Evolutionary conservation across 2,329 filamentous ascomycete genomes (phyloP), one percentile per base, ranked within the genome.

Genomic region (Septoria petroselini): DNA sequence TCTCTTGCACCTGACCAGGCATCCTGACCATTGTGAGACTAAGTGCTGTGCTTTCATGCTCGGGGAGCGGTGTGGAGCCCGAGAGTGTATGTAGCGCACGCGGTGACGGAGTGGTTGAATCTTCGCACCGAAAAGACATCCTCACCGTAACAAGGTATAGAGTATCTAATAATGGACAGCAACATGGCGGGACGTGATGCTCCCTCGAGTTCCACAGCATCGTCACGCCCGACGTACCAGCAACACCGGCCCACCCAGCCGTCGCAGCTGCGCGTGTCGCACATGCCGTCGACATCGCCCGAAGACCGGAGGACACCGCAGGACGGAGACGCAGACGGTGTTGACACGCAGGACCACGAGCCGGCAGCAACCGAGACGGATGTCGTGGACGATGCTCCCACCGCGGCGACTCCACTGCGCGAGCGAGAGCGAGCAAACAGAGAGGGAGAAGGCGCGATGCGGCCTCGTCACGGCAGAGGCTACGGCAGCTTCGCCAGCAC

Each of bases 381-480:
- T 39, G 46, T 46, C 34, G 53, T 58, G 9, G 53, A 58, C 19
- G 55, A 60, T 7, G 66, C 68, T 42, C 64, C 68, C 3, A 69
- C 66, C 18, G 67, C 65, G 17, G 69, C 67, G 25, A 66, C 71
- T 12, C 62, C 67, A 15, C 55, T 76, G 43, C 59, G 74, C 41
- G 64, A 63, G 37, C 63, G 70, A 42, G 64, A 63, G 37, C 63
- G 70, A 38, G 61, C 68, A 31, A 62, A 56, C 29, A 51, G 50
- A 18, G 39, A 44, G 21, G 45, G 45, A 9, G 46, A 41, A 6
- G 88, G 91, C 63, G 89, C 86, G 35, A 84, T 86, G 1, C 74
- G 82, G 30, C 78, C 85, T 0, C 71, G 70, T 38, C 80, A 77
- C 41, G 75, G 76, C 3, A 66, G 69, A 46, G 73, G 70, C 46